A percentile compares a stretch with the other conserved stretches of the same genome.
phyloP scores from a whole-genome alignment of 148 eudicot species.

The Limonium bicolor region DNA sequence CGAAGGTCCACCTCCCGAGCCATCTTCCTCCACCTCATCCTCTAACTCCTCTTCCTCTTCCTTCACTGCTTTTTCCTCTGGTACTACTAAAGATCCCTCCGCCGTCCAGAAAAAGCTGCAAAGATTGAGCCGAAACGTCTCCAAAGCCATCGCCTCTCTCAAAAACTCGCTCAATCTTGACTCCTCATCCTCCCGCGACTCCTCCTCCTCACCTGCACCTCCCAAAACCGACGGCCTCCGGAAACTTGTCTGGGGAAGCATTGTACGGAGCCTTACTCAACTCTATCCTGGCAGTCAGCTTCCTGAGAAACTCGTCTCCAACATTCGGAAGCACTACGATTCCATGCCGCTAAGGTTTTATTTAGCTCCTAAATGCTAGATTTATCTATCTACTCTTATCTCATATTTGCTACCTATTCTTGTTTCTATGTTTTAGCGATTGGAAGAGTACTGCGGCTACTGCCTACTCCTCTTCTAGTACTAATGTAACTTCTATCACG shows the following conservation, averaged over 20 bases:
- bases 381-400: no score
- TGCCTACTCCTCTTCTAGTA: no score
- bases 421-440: neutral
- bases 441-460: no score
- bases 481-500: no score
- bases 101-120: conserved; percentile 74
- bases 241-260: conserved; percentile 61
- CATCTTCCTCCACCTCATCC: no score
- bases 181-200: conserved; percentile 36
- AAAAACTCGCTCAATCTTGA: conserved; percentile 75
- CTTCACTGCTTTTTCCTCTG: no score
- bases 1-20: no score
- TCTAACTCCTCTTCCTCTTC: no score
- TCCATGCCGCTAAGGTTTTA: conserved; percentile 83
- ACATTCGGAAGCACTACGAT: conserved; percentile 80
- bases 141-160: conserved; percentile 74
- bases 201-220: conserved; percentile 19
- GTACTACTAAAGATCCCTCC: no score
- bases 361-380: neutral
- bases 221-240: conserved; percentile 33
- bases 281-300: conserved; percentile 94
- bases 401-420: neutral
- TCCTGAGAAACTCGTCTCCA: conserved; percentile 78
- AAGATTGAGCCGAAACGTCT: conserved; percentile 58
- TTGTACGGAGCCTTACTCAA: conserved; percentile 77